Evolutionary conservation across 306 rosid species (phyloP), one percentile per base, ranked within the genome.

Genomic region (Bauhinia variegata): DNA sequence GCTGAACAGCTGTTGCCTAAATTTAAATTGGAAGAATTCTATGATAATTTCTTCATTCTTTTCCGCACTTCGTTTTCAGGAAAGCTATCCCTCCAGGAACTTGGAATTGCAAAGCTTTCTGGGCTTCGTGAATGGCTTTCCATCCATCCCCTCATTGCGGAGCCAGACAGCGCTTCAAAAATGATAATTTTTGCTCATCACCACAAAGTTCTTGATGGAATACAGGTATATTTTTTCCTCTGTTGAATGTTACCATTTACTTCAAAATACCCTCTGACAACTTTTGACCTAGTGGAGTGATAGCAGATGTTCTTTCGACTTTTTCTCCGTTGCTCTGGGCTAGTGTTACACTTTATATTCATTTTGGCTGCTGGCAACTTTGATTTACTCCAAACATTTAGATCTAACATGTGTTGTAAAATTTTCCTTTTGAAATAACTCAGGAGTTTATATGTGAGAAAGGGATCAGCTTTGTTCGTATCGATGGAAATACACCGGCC

Each of bases 111-210:
- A 76, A 92, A 92, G 80, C 87, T 92, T 59, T 82, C 96, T 19
- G 96, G 96, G 38, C 88, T 92, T 84, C 62, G 84, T 32, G 96
- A 89, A 78, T 92, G 98, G 98, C 81, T 92, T 56, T 86, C 91
- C 49, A 80, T 89, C 75, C 98, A 92, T 83, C 88, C 96, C 69
- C 78, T 92, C 62, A 47, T 78, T 72, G 85, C 75, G 9, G 89
- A 83, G 68, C 70, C 83, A 53, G 89, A 87, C 65, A 82, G 60
- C 74, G 77, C 93, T 72, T 85, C 83, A 15, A 92, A 89, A 80
- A 92, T 87, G 96, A 79, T 92, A 60, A 80, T 92, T 74, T 92
- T 92, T 88, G 96, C 88, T 44, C 98, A 92, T 86, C 96, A 92
- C 72, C 96, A 79, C 76, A 89, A 78, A 79, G 98, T 89, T 55